phyloP scores from a whole-genome alignment of 768 basidiomycete species.

The Auricularia cornea region DNA sequence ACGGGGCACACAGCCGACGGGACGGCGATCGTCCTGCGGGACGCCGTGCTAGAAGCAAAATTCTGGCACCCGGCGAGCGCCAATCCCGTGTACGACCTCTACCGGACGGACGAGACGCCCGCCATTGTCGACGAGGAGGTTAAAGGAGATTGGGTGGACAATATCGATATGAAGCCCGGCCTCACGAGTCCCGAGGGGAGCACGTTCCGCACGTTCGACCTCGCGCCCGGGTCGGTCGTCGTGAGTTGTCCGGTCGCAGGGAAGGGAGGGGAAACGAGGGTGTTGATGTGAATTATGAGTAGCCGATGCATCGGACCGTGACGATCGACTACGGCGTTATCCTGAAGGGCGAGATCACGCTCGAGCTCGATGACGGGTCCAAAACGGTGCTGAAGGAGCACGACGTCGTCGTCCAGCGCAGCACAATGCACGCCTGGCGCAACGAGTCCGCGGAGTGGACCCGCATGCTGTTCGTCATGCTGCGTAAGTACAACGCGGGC shows the following conservation, averaged over 20 bases:
- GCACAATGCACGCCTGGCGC: slow-evolving; percentile 18
- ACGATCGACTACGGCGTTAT: slow-evolving; percentile 20
- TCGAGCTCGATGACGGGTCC: slow-evolving; percentile 17
- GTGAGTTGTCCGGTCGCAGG: not conserved
- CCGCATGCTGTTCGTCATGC: slow-evolving; percentile 16
- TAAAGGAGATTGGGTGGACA: slow-evolving; percentile 2
- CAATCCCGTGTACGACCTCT: slow-evolving; percentile 1
- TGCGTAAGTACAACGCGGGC: slow-evolving; percentile 10
- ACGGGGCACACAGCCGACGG: slow-evolving; percentile 16
- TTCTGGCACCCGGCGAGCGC: not conserved
- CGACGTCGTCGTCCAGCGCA: slow-evolving; percentile 18
- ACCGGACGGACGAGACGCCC: slow-evolving; percentile 6
- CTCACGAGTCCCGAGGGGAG: slow-evolving; percentile 10
- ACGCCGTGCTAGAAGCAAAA: not conserved
- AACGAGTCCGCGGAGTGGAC: slow-evolving; percentile 20
- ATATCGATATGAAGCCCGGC: slow-evolving; percentile 6
- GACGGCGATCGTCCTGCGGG: slow-evolving; percentile 11
- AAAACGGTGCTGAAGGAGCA: slow-evolving; percentile 15
- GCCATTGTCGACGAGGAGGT: slow-evolving; percentile 3
- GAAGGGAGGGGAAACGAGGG: not conserved
- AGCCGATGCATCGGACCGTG: slow-evolving; percentile 16
- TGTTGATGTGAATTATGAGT: not conserved
- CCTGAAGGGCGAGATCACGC: slow-evolving; percentile 13
- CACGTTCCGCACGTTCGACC: slow-evolving; percentile 12
- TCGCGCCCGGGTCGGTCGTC: slow-evolving; percentile 10